Percentiles rank a stretch among this genome's conserved stretches.
Conservation (phyloP, 768 basidiomycete species). For the Suillus weaverae region DNA sequence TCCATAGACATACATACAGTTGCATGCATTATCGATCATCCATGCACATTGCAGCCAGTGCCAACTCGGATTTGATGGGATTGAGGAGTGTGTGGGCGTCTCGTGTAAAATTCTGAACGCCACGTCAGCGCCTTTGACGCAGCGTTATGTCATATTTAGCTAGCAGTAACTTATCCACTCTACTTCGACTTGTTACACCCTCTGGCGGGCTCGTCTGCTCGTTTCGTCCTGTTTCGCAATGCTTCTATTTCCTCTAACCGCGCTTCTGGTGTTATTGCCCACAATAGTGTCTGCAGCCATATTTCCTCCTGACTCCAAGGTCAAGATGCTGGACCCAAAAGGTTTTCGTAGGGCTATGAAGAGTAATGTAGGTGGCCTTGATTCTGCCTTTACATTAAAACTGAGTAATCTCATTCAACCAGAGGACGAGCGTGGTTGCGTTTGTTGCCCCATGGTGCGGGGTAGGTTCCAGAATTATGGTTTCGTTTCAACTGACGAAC, state of each 20-base stretch:
- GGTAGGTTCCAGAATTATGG: constrained; percentile 41
- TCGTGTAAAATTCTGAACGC: background rate
- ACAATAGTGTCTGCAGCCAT: constrained; percentile 44
- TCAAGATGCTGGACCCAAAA: constrained; percentile 74
- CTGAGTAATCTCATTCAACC: constrained; percentile 2
- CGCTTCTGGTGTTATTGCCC: constrained; percentile 30
- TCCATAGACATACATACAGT: too few relatives aligned
- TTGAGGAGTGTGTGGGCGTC: too few relatives aligned
- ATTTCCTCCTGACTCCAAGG: constrained; percentile 53
- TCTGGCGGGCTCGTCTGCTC: background rate
- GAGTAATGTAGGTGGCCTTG: constrained; percentile 56
- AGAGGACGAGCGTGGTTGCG: constrained; percentile 80
- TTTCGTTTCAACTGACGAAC: background rate
- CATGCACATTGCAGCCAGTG: too few relatives aligned
- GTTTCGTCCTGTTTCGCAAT: constrained; percentile 10
- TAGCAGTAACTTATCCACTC: background rate
- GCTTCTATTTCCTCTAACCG: constrained; percentile 21
- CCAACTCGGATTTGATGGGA: background rate
- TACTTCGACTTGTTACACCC: background rate
- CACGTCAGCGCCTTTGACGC: background rate
- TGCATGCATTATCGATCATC: too few relatives aligned
- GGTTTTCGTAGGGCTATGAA: constrained; percentile 73
- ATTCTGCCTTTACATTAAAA: background rate
- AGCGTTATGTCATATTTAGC: constrained; percentile 1
- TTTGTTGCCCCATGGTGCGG: constrained; percentile 97